Conservation (phyloP, 495 filamentous ascomycete species). For the Podospora fimiseda region DNA sequence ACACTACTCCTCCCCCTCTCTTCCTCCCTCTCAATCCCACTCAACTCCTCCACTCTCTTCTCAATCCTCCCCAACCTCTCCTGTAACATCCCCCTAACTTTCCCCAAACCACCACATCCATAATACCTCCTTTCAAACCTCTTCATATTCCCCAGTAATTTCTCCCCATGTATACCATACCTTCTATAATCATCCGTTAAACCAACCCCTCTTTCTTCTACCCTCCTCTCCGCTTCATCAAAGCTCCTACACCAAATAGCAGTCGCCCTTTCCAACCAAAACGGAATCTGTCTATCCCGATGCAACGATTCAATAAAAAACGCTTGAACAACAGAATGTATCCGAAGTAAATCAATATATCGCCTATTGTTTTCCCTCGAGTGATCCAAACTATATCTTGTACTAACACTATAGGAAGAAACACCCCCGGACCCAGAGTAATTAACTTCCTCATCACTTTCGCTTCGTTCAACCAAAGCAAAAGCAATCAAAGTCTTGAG, state of each 20-base stretch:
- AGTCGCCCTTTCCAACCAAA: constrained; percentile 58
- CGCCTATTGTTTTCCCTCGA: constrained; percentile 39
- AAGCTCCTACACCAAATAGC: constrained; percentile 58
- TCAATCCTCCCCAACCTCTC: constrained; percentile 47
- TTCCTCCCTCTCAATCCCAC: constrained; percentile 30
- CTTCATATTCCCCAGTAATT: constrained; percentile 45
- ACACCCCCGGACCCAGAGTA: constrained; percentile 9
- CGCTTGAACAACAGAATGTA: constrained; percentile 74
- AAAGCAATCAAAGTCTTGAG: constrained; percentile 62
- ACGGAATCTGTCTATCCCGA: constrained; percentile 49
- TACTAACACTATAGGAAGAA: constrained; percentile 18
- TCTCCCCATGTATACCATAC: constrained; percentile 61
- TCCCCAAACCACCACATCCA: constrained; percentile 17
- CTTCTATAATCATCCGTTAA: constrained; percentile 65
- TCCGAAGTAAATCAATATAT: constrained; percentile 62
- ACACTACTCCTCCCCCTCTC: constrained; percentile 45
- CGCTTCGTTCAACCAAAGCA: constrained; percentile 62
- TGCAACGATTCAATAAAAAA: constrained; percentile 67
- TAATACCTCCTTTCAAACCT: constrained; percentile 37
- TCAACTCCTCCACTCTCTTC: constrained; percentile 46
- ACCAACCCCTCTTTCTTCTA: constrained; percentile 50
- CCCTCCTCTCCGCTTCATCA: constrained; percentile 53
- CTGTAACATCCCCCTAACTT: constrained; percentile 42
- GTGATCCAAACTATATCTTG: constrained; percentile 40
- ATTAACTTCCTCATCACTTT: constrained; percentile 34